Evolutionary conservation across 306 rosid species (phyloP).

Genomic region (Canavalia gladiata): DNA sequence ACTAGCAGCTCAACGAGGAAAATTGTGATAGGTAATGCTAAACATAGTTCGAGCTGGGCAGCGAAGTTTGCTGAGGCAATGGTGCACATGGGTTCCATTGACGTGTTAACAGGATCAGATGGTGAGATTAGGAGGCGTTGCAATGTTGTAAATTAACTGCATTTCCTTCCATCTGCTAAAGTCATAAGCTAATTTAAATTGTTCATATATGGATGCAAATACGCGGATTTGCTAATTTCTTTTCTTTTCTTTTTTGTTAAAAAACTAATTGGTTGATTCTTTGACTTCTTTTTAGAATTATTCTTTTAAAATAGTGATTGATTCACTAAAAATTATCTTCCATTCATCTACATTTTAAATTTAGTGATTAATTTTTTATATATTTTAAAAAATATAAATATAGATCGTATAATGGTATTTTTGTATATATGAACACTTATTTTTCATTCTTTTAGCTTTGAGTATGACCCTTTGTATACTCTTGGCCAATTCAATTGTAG

Average conservation of each 20-base stretch:
- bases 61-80: constrained; percentile 55
- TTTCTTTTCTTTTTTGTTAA: neutral
- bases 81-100: constrained; percentile 59
- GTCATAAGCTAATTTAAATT: neutral
- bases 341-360: too few relatives aligned
- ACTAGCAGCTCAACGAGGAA: constrained; percentile 38
- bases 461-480: neutral
- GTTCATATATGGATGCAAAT: neutral
- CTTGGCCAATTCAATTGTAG: constrained; percentile 26
- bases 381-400: too few relatives aligned
- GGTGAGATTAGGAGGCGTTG: constrained; percentile 55
- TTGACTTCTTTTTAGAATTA: neutral
- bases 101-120: constrained; percentile 47
- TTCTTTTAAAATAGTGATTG: neutral
- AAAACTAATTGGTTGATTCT: constrained; percentile 3
- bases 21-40: constrained; percentile 48
- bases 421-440: too few relatives aligned
- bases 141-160: constrained; percentile 31
- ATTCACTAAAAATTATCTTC: too few relatives aligned
- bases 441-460: constrained; percentile 32
- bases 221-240: neutral
- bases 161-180: neutral
- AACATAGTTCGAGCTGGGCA: constrained; percentile 37
- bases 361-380: too few relatives aligned
- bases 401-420: too few relatives aligned